Percentiles rank a stretch among this genome's conserved stretches.
Evolutionary conservation across 352 stramenopile genomes (phyloP).

Genomic region (Pseudoperonospora humuli): DNA sequence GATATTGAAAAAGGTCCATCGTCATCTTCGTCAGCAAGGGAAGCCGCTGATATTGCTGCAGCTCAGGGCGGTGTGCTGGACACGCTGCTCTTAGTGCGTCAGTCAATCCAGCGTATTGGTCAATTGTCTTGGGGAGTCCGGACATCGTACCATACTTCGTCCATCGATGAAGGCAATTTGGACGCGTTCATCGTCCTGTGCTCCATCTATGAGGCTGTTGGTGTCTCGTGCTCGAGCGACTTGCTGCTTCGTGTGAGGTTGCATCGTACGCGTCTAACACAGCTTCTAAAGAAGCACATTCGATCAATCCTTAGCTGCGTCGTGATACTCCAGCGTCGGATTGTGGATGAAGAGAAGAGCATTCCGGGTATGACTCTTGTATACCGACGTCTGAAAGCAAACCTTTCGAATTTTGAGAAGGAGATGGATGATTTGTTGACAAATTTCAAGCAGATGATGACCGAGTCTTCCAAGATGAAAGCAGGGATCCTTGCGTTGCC

Average conservation of each 20-base stretch:
- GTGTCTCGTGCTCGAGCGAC: constrained; percentile 56
- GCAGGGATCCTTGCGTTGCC: constrained; percentile 69
- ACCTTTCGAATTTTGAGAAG: constrained; percentile 52
- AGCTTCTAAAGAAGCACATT: constrained; percentile 73
- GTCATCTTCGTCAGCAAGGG: constrained; percentile 46
- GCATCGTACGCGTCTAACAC: constrained; percentile 55
- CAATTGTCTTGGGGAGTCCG: constrained; percentile 77
- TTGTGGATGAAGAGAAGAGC: constrained; percentile 71
- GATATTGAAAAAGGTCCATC: constrained; percentile 55
- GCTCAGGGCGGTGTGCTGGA: constrained; percentile 62
- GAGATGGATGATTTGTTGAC: constrained; percentile 60
- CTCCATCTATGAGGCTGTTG: constrained; percentile 70
- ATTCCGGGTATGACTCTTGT: constrained; percentile 69
- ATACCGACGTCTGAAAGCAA: constrained; percentile 55
- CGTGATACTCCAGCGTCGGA: constrained; percentile 62
- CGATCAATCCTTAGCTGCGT: constrained; percentile 61
- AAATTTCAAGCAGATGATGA: constrained; percentile 70
- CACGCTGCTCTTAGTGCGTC: constrained; percentile 67
- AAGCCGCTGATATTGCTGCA: constrained; percentile 40
- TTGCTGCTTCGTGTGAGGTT: constrained; percentile 64
- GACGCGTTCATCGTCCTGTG: constrained; percentile 81
- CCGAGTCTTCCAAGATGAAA: constrained; percentile 78
- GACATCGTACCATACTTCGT: constrained; percentile 78
- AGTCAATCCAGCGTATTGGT: constrained; percentile 80
- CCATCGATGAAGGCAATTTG: constrained; percentile 76